phyloP scores from a whole-genome alignment of 1,139 yeast genomes.

The Yamadazyma siamensis region DNA sequence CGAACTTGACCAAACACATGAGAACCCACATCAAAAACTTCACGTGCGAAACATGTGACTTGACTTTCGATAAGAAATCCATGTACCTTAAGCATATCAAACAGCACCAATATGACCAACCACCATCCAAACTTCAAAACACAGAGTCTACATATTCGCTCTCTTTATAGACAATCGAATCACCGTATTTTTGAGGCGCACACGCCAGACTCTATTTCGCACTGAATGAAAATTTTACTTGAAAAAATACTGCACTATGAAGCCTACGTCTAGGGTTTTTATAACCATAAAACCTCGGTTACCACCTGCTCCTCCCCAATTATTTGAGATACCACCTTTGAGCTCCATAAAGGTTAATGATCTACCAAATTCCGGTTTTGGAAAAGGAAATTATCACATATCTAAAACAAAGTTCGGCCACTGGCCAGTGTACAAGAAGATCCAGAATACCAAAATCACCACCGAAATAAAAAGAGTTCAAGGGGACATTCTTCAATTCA shows the following conservation, averaged over 20 bases:
- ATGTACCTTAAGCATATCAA: conserved; percentile 40
- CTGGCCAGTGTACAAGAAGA: conserved; percentile 66
- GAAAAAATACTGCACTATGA: too few relatives aligned
- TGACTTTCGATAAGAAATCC: conserved; percentile 46
- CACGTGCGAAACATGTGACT: conserved; percentile 50
- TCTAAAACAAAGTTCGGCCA: conserved; percentile 57
- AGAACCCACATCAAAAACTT: conserved; percentile 54
- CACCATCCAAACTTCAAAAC: not conserved
- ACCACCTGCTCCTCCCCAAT: conserved; percentile 14
- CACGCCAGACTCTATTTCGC: too few relatives aligned
- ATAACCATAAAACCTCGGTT: conserved; percentile 24
- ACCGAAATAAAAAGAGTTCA: conserved; percentile 65
- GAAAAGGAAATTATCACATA: conserved; percentile 44
- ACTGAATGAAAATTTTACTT: not conserved
- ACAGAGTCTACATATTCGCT: too few relatives aligned
- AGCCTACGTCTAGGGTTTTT: conserved; percentile 20
- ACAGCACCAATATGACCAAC: conserved; percentile 13
- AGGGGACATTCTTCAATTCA: conserved; percentile 59
- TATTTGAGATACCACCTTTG: conserved; percentile 29
- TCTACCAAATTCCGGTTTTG: conserved; percentile 43
- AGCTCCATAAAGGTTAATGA: conserved; percentile 23
- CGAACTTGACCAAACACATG: conserved; percentile 86
- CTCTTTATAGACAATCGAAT: too few relatives aligned
- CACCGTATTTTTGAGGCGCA: too few relatives aligned
- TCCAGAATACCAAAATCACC: conserved; percentile 48